These are phyloP conservation scores for Aspergillus sp. DNA, from an alignment of 2,329 filamentous ascomycete species.

Conservation along the genomic window DNA sequence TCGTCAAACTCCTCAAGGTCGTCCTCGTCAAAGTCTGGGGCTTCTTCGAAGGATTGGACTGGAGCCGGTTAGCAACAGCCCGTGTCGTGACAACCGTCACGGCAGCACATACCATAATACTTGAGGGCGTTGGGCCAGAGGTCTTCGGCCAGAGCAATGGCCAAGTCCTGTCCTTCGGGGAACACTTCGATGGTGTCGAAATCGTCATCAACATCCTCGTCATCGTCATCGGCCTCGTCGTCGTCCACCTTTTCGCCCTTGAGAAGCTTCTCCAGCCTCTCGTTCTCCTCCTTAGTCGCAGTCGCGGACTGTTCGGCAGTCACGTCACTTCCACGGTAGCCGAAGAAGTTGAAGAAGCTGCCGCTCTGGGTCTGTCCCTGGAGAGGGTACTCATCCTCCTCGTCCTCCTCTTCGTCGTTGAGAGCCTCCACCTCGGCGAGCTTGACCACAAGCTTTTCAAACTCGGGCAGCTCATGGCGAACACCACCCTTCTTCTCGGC, in stretches of 20 bases:
- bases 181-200: conserved; percentile 80
- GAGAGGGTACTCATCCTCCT: conserved; percentile 43
- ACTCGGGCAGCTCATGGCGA: conserved; percentile 57
- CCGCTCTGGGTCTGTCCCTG: conserved; percentile 62
- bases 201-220: conserved; percentile 64
- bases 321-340: conserved; percentile 72
- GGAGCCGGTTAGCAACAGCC: conserved; percentile 42
- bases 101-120: conserved; percentile 77
- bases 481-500: conserved; percentile 59
- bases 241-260: conserved; percentile 57
- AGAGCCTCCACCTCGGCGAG: conserved; percentile 47
- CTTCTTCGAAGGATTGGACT: conserved; percentile 72
- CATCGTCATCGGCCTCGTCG: conserved; percentile 49
- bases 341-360: conserved; percentile 91
- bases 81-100: not conserved
- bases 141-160: conserved; percentile 80
- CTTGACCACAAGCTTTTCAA: conserved; percentile 58
- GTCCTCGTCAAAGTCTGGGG: conserved; percentile 72
- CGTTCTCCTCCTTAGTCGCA: conserved; percentile 64
- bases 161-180: conserved; percentile 82
- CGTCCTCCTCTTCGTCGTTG: conserved; percentile 34
- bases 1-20: conserved; percentile 47
- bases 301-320: conserved; percentile 71
- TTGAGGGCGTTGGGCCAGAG: conserved; percentile 86
- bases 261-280: conserved; percentile 56